phyloP scores from a whole-genome alignment of 495 filamentous ascomycete species.

The Umbilicaria muhlenbergii region DNA sequence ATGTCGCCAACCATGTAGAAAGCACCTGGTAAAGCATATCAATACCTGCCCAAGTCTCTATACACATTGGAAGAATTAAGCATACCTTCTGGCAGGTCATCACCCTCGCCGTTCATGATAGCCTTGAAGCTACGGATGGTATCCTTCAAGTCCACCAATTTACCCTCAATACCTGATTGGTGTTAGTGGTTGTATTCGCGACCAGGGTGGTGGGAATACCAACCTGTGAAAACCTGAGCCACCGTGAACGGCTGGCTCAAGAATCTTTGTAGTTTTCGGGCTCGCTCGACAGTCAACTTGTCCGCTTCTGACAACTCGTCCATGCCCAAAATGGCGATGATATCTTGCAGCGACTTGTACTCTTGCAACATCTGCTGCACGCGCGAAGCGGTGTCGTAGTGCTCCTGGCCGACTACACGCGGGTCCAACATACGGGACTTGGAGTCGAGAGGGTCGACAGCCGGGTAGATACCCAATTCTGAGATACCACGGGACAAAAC shows the following conservation, averaged over 20 bases:
- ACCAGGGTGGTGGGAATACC: neutral
- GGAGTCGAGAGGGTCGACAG: conserved; percentile 98
- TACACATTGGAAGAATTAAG: neutral
- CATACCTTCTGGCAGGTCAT: conserved; percentile 80
- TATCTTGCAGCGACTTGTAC: conserved; percentile 99
- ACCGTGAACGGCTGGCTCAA: conserved; percentile 98
- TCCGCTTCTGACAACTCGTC: conserved; percentile 97
- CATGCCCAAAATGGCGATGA: conserved; percentile 99
- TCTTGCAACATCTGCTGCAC: conserved; percentile 99
- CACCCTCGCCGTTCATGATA: conserved; percentile 88
- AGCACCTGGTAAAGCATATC: conserved; percentile 31
- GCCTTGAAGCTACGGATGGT: conserved; percentile 95
- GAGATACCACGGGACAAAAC: conserved; percentile 99
- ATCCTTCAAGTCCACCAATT: conserved; percentile 94
- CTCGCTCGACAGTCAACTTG: conserved; percentile 99
- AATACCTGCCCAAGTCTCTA: conserved; percentile 3
- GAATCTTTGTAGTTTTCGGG: conserved; percentile 99
- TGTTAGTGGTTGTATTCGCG: conserved; percentile 1
- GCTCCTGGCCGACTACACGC: conserved; percentile 92
- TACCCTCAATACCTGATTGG: conserved; percentile 69
- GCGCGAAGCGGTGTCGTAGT: conserved; percentile 85
- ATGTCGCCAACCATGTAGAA: conserved; percentile 99
- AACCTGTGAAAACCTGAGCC: conserved; percentile 84
- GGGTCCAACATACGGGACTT: conserved; percentile 99
- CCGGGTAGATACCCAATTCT: conserved; percentile 99